Evolutionary conservation across 2,329 filamentous ascomycete genomes (phyloP).

Genomic region (Sporothrix brunneoviolacea): DNA sequence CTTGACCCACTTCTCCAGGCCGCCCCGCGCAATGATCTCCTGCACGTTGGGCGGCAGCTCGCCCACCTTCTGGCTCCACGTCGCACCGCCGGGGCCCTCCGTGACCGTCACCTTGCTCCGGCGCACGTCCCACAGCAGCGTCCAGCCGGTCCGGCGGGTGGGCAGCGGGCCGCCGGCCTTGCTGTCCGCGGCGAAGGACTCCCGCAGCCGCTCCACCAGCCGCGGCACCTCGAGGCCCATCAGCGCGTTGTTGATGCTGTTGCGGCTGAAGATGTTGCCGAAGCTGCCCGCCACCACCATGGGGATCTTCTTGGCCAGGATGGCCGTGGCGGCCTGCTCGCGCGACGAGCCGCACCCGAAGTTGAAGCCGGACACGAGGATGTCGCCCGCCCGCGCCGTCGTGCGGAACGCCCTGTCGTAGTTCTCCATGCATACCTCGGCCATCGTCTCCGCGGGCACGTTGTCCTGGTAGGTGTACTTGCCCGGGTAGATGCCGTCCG

Average conservation of each 20-base stretch:
- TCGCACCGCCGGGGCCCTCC: conserved; percentile 59
- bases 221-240: conserved; percentile 64
- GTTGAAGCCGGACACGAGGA: conserved; percentile 81
- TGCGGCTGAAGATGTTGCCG: conserved; percentile 70
- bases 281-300: conserved; percentile 77
- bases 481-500: conserved; percentile 82
- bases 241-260: conserved; percentile 63
- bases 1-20: conserved; percentile 78
- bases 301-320: conserved; percentile 72
- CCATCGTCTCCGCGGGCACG: conserved; percentile 71
- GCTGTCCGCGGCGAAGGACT: conserved; percentile 38
- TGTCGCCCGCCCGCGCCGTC: conserved; percentile 62
- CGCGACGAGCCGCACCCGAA: conserved; percentile 68
- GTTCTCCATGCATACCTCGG: conserved; percentile 86
- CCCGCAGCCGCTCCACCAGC: conserved; percentile 59
- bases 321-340: conserved; percentile 83
- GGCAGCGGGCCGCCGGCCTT: conserved; percentile 39
- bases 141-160: conserved; percentile 73
- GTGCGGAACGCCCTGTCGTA: conserved; percentile 69
- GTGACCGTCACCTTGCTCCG: conserved; percentile 63
- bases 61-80: conserved; percentile 72
- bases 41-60: conserved; percentile 59
- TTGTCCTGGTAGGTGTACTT: conserved; percentile 79
- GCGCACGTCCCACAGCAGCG: conserved; percentile 70
- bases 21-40: conserved; percentile 71